Conservation (phyloP, 2,329 filamentous ascomycete species). For the Phyllosticta capitalensis region DNA sequence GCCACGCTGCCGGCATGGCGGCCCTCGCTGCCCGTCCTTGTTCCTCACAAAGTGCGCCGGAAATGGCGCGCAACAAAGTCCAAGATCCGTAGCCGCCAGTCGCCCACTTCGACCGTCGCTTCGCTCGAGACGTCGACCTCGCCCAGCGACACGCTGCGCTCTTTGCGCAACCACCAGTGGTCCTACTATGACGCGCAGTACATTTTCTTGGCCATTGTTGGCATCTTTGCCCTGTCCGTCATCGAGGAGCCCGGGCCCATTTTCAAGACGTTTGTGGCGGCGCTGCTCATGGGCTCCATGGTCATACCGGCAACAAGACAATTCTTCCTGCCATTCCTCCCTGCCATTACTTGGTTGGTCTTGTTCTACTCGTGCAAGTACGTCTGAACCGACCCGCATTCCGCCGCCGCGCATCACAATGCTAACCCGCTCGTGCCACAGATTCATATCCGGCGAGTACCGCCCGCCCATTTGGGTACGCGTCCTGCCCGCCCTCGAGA, state of each 20-base stretch:
- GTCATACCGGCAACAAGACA: slow-evolving; percentile 79
- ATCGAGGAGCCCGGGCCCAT: slow-evolving; percentile 70
- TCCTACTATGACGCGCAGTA: slow-evolving; percentile 79
- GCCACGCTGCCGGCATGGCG: slow-evolving; percentile 9
- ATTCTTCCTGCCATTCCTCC: slow-evolving; percentile 80
- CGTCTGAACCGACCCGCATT: slow-evolving; percentile 32
- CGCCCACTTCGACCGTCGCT: slow-evolving; percentile 63
- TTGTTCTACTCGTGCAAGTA: slow-evolving; percentile 93
- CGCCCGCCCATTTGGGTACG: slow-evolving; percentile 92
- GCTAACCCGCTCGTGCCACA: slow-evolving; percentile 28
- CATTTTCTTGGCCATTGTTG: slow-evolving; percentile 58
- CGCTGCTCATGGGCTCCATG: slow-evolving; percentile 58
- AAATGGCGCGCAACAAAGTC: slow-evolving; percentile 52
- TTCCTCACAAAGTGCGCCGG: slow-evolving; percentile 57
- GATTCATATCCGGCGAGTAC: slow-evolving; percentile 82
- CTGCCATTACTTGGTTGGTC: slow-evolving; percentile 76
- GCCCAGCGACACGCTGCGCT: slow-evolving; percentile 64
- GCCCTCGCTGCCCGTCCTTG: slow-evolving; percentile 22
- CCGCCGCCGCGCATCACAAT: background rate
- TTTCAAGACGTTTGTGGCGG: slow-evolving; percentile 63
- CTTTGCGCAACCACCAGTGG: slow-evolving; percentile 71
- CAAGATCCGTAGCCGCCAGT: slow-evolving; percentile 56
- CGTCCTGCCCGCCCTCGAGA: slow-evolving; percentile 86
- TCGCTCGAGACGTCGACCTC: slow-evolving; percentile 74
- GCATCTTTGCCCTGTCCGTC: slow-evolving; percentile 74